Base-by-base conservation (phyloP, 2,329 filamentous ascomycete species). In the Fusarium acutatum region DNA sequence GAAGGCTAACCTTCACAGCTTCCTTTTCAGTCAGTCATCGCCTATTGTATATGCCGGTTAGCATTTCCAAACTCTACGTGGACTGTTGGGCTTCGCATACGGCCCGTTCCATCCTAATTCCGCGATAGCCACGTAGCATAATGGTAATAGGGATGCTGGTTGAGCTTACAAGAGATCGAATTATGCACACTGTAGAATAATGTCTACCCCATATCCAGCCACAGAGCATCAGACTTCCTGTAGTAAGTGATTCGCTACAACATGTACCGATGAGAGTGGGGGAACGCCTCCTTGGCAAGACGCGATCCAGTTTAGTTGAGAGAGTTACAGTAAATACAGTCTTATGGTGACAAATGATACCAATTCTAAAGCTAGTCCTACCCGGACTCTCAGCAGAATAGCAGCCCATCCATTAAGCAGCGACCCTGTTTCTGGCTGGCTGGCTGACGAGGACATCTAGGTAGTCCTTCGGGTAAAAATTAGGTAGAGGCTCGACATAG, bases 381-480 rank as follows among this genome's bases (percentile, higher is more conserved):
- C n/a, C 18, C n/a, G 10, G 40, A 43, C 10, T 12, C 15, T 0
- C n/a, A 43, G 8, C 10, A 2, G 5, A 12, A 43, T 6, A 26
- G 17, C 7, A 26, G 5, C 5, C 12, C 43, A 44, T 26, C 17
- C 24, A 44, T 44, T 4, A 5, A 14, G 14, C 12, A 26, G 43
- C 17, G 17, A 20, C 24, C 5, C 7, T 13, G 2, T 7, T 12
- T 2, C 7, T 26, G 0, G 5, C 41, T 5, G 0, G 8, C 24
- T 9, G 7, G 7, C 3, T 9, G 11, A 26, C 11, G 7, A 44
- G 24, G 24, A 26, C 7, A 26, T 20, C 17, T 44, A 44, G 1
- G 7, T 26, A 44, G 43, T 44, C 17, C 43, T 44, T 20, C 17
- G 43, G 0, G 17, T 44, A 4, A 44, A 44, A 1, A 20, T 8